Evolutionary conservation across 2,329 filamentous ascomycete species (phyloP).

Genomic region (Thielaviopsis ethacetica): DNA sequence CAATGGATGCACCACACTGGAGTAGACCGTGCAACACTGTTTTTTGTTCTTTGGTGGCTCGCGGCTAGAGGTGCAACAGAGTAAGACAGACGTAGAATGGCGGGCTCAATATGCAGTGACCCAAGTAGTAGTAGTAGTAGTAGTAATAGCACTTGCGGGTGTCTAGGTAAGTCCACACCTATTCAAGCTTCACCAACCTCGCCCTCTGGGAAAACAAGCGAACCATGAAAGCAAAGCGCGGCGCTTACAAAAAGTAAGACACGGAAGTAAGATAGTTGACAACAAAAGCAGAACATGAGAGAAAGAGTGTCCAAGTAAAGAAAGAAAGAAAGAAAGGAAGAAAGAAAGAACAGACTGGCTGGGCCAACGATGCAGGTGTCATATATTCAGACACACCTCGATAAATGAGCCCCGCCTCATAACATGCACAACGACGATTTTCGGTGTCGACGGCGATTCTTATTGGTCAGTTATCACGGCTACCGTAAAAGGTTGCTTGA

Average conservation of each 20-base stretch:
- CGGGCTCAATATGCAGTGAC: background rate
- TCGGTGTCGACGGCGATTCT: background rate
- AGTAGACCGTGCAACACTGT: background rate
- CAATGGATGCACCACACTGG: too few relatives aligned
- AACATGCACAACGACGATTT: background rate
- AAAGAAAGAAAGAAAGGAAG: background rate
- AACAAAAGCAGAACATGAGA: background rate
- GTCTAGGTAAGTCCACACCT: too few relatives aligned
- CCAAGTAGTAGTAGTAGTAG: background rate
- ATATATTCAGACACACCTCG: background rate
- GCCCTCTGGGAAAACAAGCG: background rate
- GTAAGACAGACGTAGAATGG: background rate
- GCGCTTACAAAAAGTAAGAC: background rate
- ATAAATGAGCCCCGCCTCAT: background rate
- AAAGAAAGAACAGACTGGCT: too few relatives aligned
- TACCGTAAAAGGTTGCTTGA: background rate
- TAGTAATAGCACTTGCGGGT: too few relatives aligned
- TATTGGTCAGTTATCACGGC: background rate
- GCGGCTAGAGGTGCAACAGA: background rate
- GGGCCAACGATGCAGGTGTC: background rate
- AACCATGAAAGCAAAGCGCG: background rate
- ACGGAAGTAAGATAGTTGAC: background rate
- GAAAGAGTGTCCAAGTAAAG: background rate
- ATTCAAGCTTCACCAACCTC: too few relatives aligned
- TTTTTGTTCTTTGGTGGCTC: background rate